phyloP scores from a whole-genome alignment of 2,329 filamentous ascomycete species.

The Hawksworthiomyces lignivorus region DNA sequence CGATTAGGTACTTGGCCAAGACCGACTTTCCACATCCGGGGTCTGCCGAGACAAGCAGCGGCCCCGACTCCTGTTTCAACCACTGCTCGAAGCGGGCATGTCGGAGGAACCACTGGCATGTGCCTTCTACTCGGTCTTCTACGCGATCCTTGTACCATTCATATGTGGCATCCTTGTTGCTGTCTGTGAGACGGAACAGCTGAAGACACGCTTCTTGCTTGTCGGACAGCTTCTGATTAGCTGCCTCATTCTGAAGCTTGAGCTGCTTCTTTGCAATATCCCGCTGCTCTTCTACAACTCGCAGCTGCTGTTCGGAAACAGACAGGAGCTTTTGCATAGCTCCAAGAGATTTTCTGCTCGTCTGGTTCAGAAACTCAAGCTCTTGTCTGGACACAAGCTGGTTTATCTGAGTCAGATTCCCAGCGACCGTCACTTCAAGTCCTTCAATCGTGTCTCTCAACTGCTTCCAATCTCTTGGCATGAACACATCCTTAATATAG shows the following conservation, averaged over 20 bases:
- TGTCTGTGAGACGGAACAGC: neutral
- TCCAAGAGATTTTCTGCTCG: neutral
- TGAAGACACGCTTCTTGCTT: neutral
- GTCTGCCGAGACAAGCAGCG: constrained; percentile 29
- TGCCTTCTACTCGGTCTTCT: constrained; percentile 18
- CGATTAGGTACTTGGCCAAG: constrained; percentile 26
- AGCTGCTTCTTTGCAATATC: neutral
- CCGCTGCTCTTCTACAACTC: neutral
- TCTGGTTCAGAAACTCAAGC: constrained; percentile 6
- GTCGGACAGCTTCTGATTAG: neutral
- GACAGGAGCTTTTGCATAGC: neutral
- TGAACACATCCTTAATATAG: constrained; percentile 13
- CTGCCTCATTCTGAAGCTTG: neutral
- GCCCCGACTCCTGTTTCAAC: constrained; percentile 20
- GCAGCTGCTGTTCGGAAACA: neutral
- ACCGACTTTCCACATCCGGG: constrained; percentile 33
- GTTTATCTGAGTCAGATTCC: constrained; percentile 7
- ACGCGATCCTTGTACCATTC: constrained; percentile 25
- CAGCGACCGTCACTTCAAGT: constrained; percentile 1
- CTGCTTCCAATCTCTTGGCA: constrained; percentile 15
- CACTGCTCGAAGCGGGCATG: constrained; percentile 24
- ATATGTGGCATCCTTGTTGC: constrained; percentile 17
- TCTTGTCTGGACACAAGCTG: constrained; percentile 1
- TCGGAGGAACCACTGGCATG: constrained; percentile 26
- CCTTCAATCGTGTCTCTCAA: constrained; percentile 8